Base-by-base conservation (phyloP, 2,329 filamentous ascomycete species). In the Trichoderma pleuroti region DNA sequence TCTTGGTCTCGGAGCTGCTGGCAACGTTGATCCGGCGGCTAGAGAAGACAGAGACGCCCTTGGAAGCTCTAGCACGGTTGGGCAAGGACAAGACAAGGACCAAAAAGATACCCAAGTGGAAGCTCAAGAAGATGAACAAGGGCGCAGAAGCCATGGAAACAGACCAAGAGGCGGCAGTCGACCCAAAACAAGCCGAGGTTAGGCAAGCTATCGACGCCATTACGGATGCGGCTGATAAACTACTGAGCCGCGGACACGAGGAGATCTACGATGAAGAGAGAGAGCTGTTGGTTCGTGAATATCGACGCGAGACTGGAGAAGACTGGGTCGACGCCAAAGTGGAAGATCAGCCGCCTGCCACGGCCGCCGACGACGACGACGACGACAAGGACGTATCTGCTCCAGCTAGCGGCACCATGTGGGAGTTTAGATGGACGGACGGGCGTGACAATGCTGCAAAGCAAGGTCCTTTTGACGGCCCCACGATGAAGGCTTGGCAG, bases 341-440 rank as follows among this genome's bases (percentile, higher is more conserved):
- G 18, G 21, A 61, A 26, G 54, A 28, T 18, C 28, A 70, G 24
- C 8, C 59, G n/a, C 5, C 39, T 24, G 52, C 57, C 24, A 61
- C 49, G 4, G 28, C 49, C 9, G 24, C 39, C 54, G 52, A 54
- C 14, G 26, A 36, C 36, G 24, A 52, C 54, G 52, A 54, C 14
- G 26, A 36, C 36, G 36, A 42, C 39, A 28, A 28, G 3, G 39
- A 42, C 39, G 39, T 10, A 56, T 77, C 78, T 59, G 30, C 21
- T n/a, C 77, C 78, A 59, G 24, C 59, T 32, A 71, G 14, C 16
- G 36, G 54, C 36, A 71, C 73, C 21, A 78, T 76, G 75, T 99
- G 95, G 94, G 93, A 98, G 80, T 99, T 93, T 79, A 88, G 93
- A 71, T 99, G 96, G 96, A 91, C 90, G 49, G 94, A 97, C 79